Percentiles rank a stretch among this genome's conserved stretches.
Evolutionary conservation across 805 yeast genomes (phyloP).

Genomic region (Pichia pseudocactophila): DNA sequence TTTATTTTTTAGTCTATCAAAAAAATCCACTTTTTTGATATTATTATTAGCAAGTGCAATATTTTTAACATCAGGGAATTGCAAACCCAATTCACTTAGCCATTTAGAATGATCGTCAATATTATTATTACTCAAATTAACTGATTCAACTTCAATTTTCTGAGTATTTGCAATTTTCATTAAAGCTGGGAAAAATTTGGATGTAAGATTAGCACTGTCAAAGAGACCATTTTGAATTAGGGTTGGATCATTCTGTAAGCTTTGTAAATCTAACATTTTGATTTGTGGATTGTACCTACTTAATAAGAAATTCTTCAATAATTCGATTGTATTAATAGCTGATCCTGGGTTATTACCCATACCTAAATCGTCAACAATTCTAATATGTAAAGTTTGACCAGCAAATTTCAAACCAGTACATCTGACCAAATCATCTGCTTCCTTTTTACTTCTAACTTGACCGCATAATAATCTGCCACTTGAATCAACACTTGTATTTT

Average conservation of each 20-base stretch:
- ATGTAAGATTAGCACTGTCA: slow-evolving; percentile 30
- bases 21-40: slow-evolving; percentile 44
- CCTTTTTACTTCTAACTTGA: slow-evolving; percentile 41
- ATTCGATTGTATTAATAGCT: slow-evolving; percentile 40
- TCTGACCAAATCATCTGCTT: slow-evolving; percentile 49
- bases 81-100: slow-evolving; percentile 55
- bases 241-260: slow-evolving; percentile 52
- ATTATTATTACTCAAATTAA: slow-evolving; percentile 60
- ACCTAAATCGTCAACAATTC: slow-evolving; percentile 24
- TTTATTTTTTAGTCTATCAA: slow-evolving; percentile 74
- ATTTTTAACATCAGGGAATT: slow-evolving; percentile 71
- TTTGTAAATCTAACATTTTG: slow-evolving; percentile 61
- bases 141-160: slow-evolving; percentile 50
- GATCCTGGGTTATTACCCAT: slow-evolving; percentile 6
- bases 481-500: slow-evolving; percentile 45
- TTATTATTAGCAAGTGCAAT: slow-evolving; percentile 73
- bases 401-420: slow-evolving; percentile 81
- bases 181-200: slow-evolving; percentile 85
- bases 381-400: slow-evolving; percentile 54
- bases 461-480: slow-evolving; percentile 45
- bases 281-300: slow-evolving; percentile 57
- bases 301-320: slow-evolving; percentile 51
- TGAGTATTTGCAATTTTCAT: slow-evolving; percentile 65
- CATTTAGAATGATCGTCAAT: slow-evolving; percentile 49
- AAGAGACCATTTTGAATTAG: slow-evolving; percentile 58